Conservation (phyloP, 306 rosid species). For the Aeschynomene evenia region DNA sequence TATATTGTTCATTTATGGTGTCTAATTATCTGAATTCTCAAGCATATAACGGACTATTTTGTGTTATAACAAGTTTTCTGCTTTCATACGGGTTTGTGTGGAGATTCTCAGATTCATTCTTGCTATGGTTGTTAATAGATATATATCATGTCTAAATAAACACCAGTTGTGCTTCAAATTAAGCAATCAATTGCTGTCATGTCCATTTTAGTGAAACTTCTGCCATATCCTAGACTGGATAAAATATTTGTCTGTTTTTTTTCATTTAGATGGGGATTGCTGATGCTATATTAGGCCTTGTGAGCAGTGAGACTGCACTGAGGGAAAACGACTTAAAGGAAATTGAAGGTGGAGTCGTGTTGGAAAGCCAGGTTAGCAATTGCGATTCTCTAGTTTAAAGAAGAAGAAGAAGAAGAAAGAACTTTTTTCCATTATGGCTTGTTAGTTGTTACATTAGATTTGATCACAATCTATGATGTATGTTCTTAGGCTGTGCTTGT, state of each 20-base stretch:
- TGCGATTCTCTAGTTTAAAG: constrained; percentile 12
- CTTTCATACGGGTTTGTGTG: not conserved
- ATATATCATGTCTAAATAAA: constrained; percentile 11
- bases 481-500: constrained; percentile 85
- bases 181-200: not conserved
- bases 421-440: too few species aligned
- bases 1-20: not conserved
- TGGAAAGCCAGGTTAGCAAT: constrained; percentile 79
- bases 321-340: constrained; percentile 89
- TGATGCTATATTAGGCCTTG: constrained; percentile 97
- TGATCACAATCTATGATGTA: too few species aligned
- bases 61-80: not conserved
- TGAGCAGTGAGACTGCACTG: constrained; percentile 86
- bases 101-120: too few species aligned
- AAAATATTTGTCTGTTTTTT: constrained; percentile 15
- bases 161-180: not conserved
- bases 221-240: constrained; percentile 9
- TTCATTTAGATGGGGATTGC: constrained; percentile 84
- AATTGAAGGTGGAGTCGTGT: constrained; percentile 78
- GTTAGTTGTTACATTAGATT: too few species aligned
- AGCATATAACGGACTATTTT: not conserved
- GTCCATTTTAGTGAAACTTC: not conserved
- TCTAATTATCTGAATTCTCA: not conserved
- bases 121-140: not conserved
- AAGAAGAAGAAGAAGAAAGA: too few species aligned